Base-by-base conservation (phyloP, 176 grass and related monocot genomes). In the Phyllostachys edulis region DNA sequence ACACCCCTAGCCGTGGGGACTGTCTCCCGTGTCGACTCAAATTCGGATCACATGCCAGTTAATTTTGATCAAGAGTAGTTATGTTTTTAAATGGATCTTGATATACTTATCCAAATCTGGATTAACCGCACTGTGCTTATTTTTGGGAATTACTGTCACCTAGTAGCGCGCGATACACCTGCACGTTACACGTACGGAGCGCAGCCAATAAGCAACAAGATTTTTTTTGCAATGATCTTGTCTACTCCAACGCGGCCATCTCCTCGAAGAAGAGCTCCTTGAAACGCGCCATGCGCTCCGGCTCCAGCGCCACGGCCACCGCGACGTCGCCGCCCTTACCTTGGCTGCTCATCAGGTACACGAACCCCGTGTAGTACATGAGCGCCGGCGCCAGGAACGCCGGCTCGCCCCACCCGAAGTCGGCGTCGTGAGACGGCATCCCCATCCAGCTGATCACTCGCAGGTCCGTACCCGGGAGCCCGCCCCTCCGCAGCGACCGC, bases 331-430 rank as follows among this genome's bases (percentile, higher is more conserved):
- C 90, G 1, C 56, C 83, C 67, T 81, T 87, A 10, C 79, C 85
- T 0, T 84, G 91, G 50, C 68, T 81, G 47, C 36, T 80, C 15
- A 90, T 9, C 56, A 93, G 50, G 85, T 90, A 93, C 8, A 81
- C 72, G 80, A 90, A 83, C 3, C 91, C 88, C 16, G 61, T 17
- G 66, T 76, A 82, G 71, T 80, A 81, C 84, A 90, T 73, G 41
- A 80, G 69, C 27, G 88, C 84, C 39, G 84, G 88, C 71, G 57
- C 81, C 45, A 93, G 78, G 45, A 84, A 3, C 81, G 39, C 85
- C 38, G 75, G 91, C 64, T 84, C 80, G 12, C 91, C 91, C 91
- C 91, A 93, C 50, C 91, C 91, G 57, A 89, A 89, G 63, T 92
- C 90, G 0, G 90, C 87, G 52, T 92, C 83, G 79, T 92, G 66